Base-by-base conservation (phyloP, 2,329 filamentous ascomycete species). In the Xylaria sp. region DNA sequence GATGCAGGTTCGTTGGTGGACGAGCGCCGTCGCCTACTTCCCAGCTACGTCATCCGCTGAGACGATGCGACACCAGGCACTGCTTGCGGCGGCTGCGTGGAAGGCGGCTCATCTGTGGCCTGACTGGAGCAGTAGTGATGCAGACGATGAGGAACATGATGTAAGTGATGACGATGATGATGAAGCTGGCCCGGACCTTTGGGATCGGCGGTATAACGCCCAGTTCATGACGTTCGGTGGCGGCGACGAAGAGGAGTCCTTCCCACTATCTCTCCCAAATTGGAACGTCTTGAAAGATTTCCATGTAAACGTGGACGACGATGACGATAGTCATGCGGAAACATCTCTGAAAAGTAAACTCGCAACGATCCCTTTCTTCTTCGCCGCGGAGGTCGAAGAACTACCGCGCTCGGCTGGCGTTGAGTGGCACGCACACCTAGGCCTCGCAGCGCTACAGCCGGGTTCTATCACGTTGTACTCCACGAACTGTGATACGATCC, bases 391-490 rank as follows among this genome's bases (percentile, higher is more conserved):
- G 75, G 91, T 97, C 1, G 86, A 90, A 50, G 87, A 90, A 71
- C 84, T 99, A 13, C 96, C 96, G 0, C 87, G 93, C 23, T 84
- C 82, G 18, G 91, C 91, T 32, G 84, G 84, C 43, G 88, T 97
- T 12, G 96, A 99, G 81, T 99, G 95, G 94, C 91, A 93, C 72
- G 90, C 85, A 1, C 87, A 91, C 65, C 76, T 88, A 3, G 92
- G 93, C 0, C 78, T 91, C 7, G 79, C 80, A 13, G 78, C 79
- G 32, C 67, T 80, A 18, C 71, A 48, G 15, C 39, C 66, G 8
- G 76, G 72, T 13, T 72, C 73, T 10, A 68, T 79, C 3, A 70
- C 63, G 32, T 46, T 76, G 32, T 64, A 63, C 58, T 60, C 65
- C 10, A 57, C 39, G 39, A n/a, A 4, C 7, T 34, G 41, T 36